These are phyloP conservation scores for Lepiota venenata DNA, from an alignment of 768 basidiomycete species.

Conservation along the genomic window DNA sequence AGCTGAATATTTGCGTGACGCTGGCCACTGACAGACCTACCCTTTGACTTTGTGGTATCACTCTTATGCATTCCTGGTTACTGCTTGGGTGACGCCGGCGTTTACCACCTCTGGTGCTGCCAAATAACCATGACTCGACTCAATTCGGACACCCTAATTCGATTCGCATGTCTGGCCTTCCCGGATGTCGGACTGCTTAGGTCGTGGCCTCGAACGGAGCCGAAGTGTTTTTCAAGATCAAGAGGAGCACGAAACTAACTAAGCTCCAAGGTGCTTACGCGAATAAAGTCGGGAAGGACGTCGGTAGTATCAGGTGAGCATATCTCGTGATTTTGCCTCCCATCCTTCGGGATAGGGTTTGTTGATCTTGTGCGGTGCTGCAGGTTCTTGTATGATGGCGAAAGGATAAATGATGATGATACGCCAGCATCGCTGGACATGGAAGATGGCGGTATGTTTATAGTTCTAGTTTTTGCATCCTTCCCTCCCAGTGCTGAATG, in stretches of 20 bases:
- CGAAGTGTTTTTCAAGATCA: conserved; percentile 97
- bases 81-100: not conserved
- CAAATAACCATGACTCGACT: not conserved
- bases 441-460: conserved; percentile 76
- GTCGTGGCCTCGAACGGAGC: conserved; percentile 75
- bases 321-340: not conserved
- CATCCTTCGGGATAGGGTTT: not conserved
- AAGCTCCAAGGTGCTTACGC: conserved; percentile 94
- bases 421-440: conserved; percentile 83
- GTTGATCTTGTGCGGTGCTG: conserved; percentile 9
- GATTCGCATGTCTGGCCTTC: not conserved
- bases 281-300: conserved; percentile 88
- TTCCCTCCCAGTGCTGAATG: conserved; percentile 7
- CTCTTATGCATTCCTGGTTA: not conserved
- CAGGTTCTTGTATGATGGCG: conserved; percentile 91
- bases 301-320: conserved; percentile 79
- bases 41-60: not conserved
- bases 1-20: too few species aligned
- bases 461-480: not conserved
- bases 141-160: too few species aligned
- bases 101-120: not conserved
- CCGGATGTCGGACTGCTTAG: conserved; percentile 29
- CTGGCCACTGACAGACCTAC: not conserved
- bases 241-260: conserved; percentile 86
- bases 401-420: conserved; percentile 83